Evolutionary conservation across 73 alveolate species (phyloP), one percentile per base, ranked within the genome.

Genomic region (Tetrahymena thermophila): DNA sequence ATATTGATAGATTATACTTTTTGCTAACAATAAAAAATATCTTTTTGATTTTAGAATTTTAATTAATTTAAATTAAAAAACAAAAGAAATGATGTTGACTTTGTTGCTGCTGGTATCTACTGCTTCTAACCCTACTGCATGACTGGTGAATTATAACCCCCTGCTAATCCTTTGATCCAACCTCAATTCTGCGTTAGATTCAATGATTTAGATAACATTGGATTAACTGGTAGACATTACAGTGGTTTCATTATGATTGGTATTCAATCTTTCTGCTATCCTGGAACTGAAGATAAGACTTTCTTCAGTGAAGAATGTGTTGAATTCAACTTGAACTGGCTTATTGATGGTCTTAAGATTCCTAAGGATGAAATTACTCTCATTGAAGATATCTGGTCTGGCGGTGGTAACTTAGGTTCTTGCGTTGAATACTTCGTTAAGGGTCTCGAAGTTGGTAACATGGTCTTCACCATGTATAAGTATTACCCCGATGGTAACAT

Each of bases 361-460:
- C 97, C 97, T 23, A 99, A 99, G 56, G 99, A 98, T 85, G 99
- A 99, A 95, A 98, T 99, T 93, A 99, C 99, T 25, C 97, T 99
- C 94, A 98, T 99, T 96, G 99, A 99, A 98, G 99, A 99, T 97
- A 99, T 99, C 83, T 99, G 99, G 99, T 99, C 99, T 50, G 99
- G 99, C 34, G 99, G 99, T 96, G 99, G 99, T 55, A 99, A 99
- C 96, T 97, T 99, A 57, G 99, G 99, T 31, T 99, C 99, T 83
- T 98, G 99, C 35, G 99, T 99, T 94, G 99, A 99, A 97, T 98
- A 98, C 94, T 99, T 99, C 96, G 98, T 98, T 34, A 96, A 99
- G 84, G 99, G 99, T n/a, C 97, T 99, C 35, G 99, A 99, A 95
- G 98, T 99, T 43, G 99, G 99, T 56, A 98, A 99, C 96, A 99